phyloP scores from a whole-genome alignment of 2,329 filamentous ascomycete species.

The Helicocarpus griseus region DNA sequence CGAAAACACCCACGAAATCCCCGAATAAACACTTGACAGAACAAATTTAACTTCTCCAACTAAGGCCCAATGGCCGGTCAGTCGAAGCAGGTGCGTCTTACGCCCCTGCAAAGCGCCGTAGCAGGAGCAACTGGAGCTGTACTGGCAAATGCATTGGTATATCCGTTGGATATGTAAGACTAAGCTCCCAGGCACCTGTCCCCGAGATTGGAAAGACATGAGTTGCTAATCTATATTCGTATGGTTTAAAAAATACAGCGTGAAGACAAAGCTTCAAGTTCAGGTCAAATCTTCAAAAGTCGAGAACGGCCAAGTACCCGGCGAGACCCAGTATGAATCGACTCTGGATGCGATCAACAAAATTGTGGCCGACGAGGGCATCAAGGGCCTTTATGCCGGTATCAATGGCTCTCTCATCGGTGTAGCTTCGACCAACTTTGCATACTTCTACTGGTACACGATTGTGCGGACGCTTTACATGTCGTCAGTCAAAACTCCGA shows the following conservation, averaged over 20 bases:
- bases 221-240: constrained; percentile 4
- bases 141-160: constrained; percentile 88
- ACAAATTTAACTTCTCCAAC: background rate
- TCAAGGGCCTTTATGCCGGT: constrained; percentile 76
- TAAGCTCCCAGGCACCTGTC: background rate
- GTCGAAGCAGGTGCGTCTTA: constrained; percentile 60
- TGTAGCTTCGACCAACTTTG: constrained; percentile 95
- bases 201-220: too few species aligned
- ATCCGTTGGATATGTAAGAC: constrained; percentile 89
- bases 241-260: constrained; percentile 42
- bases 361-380: constrained; percentile 71
- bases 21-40: background rate
- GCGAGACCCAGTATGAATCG: constrained; percentile 63
- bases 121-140: constrained; percentile 90
- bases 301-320: constrained; percentile 34
- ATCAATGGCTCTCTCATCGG: constrained; percentile 79
- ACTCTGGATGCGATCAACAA: constrained; percentile 81
- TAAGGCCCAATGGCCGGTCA: constrained; percentile 40
- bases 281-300: constrained; percentile 62
- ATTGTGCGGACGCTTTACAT: constrained; percentile 74
- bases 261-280: constrained; percentile 93
- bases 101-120: constrained; percentile 86
- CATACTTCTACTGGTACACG: constrained; percentile 99
- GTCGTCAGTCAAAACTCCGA: constrained; percentile 45
- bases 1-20: background rate